phyloP scores from a whole-genome alignment of 305 asterid genomes.

The Rubia occidens region DNA sequence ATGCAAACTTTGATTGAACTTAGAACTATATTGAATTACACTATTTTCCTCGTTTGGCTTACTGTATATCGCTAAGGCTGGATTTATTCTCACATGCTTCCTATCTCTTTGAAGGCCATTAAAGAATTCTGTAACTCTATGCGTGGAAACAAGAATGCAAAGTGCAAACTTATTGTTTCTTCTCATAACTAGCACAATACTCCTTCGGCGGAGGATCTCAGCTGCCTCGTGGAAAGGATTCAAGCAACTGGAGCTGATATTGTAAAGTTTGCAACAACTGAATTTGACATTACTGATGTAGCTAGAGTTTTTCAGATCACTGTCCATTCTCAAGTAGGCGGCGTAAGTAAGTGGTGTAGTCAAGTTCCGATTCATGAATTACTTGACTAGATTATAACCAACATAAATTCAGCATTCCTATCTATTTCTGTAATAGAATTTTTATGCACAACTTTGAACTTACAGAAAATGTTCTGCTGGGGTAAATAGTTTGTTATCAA shows the following conservation, averaged over 20 bases:
- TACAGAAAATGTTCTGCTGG: background rate
- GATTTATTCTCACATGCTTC: background rate
- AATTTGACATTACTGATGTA: constrained; percentile 69
- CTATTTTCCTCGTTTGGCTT: background rate
- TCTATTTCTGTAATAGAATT: background rate
- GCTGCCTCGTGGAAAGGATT: constrained; percentile 79
- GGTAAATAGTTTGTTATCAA: background rate
- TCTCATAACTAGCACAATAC: constrained; percentile 80
- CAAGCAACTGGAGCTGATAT: constrained; percentile 97
- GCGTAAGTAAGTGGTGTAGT: constrained; percentile 23
- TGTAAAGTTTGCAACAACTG: constrained; percentile 89
- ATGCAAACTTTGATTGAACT: background rate
- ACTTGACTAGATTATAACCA: background rate
- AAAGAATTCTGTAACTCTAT: constrained; percentile 53
- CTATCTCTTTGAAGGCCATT: constrained; percentile 41
- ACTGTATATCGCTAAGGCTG: background rate
- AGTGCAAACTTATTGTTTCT: constrained; percentile 80
- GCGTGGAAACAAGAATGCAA: constrained; percentile 49
- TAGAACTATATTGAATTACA: background rate
- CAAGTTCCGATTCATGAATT: background rate
- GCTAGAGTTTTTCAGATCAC: constrained; percentile 82
- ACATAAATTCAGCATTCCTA: background rate
- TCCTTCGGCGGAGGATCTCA: constrained; percentile 74
- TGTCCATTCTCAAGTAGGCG: constrained; percentile 87
- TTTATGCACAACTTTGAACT: background rate